Evolutionary conservation across 2,329 filamentous ascomycete genomes (phyloP), one percentile per base, ranked within the genome.

Genomic region (Aspergillus ruber): DNA sequence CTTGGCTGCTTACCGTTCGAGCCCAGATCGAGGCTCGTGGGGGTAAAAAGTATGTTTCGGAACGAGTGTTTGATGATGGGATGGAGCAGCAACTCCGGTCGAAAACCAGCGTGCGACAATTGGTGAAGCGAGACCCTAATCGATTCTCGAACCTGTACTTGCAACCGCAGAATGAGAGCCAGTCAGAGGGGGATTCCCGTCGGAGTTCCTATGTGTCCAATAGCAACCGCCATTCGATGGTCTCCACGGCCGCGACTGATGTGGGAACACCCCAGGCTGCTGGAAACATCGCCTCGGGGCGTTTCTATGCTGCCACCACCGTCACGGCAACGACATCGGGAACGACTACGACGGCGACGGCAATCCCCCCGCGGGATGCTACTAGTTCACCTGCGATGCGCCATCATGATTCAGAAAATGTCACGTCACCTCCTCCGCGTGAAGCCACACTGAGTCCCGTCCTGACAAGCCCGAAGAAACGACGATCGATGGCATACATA

Each of bases 21-120:
- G 66, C 66, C 32, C 68, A 72, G 55, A 75, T 76, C 32, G 70
- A 74, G 47, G 56, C 63, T 15, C 61, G 72, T 3, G 72, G 73
- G n/a, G 73, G 73, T 1, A 69, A 68, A 45, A 69, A 70, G 48
- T 71, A 71, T 52, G 59, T 65, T 2, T 61, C 66, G 4, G 72
- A 74, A 46, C 65, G 59, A 13, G 56, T 58, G 32, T 62, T 53
- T 2, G 63, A 65, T 29, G 62, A 65, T 2, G 60, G 57, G 9
- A 50, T 53, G 44, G 56, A 54, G 43, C 56, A 52, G 36, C 56
- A 59, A 46, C 48, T 65, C 51, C 56, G 61, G 17, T 48, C 54
- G 23, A 61, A 62, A 42, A 52, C 57, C 0, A 66, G 61, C 44
- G 53, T 58, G 46, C 60, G 60, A 43, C 63, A 63, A 46, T 57